Conservation (phyloP, 164 flowering plant species). For the Macadamia integrifolia region DNA sequence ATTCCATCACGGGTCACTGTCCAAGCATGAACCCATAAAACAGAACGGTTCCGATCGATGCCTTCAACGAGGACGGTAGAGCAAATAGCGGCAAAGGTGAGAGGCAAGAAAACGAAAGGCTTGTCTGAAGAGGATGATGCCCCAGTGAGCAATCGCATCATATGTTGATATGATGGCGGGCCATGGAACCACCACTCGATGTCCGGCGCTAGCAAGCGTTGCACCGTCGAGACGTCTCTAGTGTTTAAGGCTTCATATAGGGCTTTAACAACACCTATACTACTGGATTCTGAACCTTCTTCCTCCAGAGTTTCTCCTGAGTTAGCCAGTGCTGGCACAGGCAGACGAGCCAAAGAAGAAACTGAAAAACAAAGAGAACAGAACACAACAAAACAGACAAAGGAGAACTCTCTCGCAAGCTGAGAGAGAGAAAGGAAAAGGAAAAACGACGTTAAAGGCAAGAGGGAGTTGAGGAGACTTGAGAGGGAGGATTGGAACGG, state of each 20-base stretch:
- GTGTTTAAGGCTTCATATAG: conserved; percentile 74
- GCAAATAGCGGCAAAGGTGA: conserved; percentile 40
- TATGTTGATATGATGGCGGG: conserved; percentile 76
- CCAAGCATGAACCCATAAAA: conserved; percentile 85
- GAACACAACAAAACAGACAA: too few species aligned
- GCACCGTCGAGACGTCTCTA: conserved; percentile 68
- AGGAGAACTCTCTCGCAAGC: too few species aligned
- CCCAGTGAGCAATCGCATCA: conserved; percentile 23
- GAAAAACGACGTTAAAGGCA: too few species aligned
- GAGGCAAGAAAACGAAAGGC: conserved; percentile 38
- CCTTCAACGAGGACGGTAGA: conserved; percentile 67
- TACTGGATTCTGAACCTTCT: conserved; percentile 9
- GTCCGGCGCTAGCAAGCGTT: conserved; percentile 61
- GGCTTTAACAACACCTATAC: conserved; percentile 56
- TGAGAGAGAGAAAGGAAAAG: too few species aligned
- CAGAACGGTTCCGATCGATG: conserved; percentile 34
- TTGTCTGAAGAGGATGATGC: conserved; percentile 1
- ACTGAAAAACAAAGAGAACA: too few species aligned
- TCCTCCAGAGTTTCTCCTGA: conserved; percentile 51
- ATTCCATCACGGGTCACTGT: conserved; percentile 55
- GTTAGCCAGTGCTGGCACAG: conserved; percentile 64
- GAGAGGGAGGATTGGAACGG: too few species aligned
- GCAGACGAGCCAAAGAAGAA: too few species aligned
- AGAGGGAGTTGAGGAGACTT: too few species aligned
- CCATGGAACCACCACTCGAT: conserved; percentile 99